phyloP scores from a whole-genome alignment of 1,139 yeast genomes.

The Hyphopichia khmerensis region DNA sequence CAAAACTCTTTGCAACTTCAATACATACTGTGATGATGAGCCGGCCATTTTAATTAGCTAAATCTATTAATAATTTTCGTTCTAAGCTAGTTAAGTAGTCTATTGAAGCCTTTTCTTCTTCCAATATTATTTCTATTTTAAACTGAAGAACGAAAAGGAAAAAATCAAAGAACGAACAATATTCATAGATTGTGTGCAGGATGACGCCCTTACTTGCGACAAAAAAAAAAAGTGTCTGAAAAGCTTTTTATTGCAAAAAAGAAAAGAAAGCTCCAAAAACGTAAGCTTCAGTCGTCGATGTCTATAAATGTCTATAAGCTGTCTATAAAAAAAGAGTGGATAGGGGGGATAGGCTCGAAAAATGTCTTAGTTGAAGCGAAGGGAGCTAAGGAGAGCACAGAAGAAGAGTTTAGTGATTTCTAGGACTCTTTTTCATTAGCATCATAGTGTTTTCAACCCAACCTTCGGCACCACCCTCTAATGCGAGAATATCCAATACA shows the following conservation, averaged over 20 bases:
- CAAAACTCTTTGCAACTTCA: not conserved
- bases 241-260: not conserved
- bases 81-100: too few species aligned
- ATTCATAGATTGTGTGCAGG: not conserved
- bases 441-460: slow-evolving; percentile 83
- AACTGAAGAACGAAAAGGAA: not conserved
- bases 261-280: not conserved
- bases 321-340: not conserved
- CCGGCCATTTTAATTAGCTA: slow-evolving; percentile 8
- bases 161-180: not conserved
- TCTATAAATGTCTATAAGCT: not conserved
- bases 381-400: too few species aligned
- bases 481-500: slow-evolving; percentile 57
- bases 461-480: slow-evolving; percentile 87
- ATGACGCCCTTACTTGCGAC: slow-evolving; percentile 1
- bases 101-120: not conserved
- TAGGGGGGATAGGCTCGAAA: too few species aligned
- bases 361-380: too few species aligned
- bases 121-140: not conserved
- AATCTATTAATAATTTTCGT: too few species aligned
- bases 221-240: too few species aligned
- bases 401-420: slow-evolving; percentile 47
- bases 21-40: slow-evolving; percentile 29
- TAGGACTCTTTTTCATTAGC: slow-evolving; percentile 53
- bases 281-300: not conserved